Evolutionary conservation across 179 eudicot species (phyloP).

Genomic region (Actinidia arguta): DNA sequence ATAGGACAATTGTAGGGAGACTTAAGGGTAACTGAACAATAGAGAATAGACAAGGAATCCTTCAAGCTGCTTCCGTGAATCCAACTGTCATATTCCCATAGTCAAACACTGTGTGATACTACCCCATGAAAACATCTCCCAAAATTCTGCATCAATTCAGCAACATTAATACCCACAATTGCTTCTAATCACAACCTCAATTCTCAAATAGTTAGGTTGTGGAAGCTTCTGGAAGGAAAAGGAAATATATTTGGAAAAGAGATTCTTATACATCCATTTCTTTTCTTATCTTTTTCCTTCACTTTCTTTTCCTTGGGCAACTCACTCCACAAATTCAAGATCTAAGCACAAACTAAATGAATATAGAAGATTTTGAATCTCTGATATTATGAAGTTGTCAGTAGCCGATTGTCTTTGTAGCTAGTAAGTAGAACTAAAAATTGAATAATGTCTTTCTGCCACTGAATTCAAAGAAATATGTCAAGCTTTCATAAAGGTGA

Average conservation of each 20-base stretch:
- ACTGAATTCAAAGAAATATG: not conserved
- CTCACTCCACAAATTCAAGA: too few species aligned
- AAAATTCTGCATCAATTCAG: constrained; percentile 46
- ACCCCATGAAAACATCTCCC: constrained; percentile 69
- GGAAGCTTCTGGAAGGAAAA: too few species aligned
- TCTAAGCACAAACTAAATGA: too few species aligned
- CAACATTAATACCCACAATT: not conserved
- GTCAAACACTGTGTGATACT: constrained; percentile 60
- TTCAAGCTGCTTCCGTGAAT: constrained; percentile 69
- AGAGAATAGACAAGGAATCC: not conserved
- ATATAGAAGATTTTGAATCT: not conserved
- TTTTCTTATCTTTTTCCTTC: too few species aligned
- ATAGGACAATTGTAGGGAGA: not conserved
- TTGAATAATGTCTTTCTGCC: not conserved
- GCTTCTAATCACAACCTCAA: too few species aligned
- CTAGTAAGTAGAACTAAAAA: not conserved
- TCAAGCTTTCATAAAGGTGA: not conserved
- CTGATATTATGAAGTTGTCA: not conserved
- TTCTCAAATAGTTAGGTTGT: too few species aligned
- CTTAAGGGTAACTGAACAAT: not conserved
- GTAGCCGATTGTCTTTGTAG: not conserved
- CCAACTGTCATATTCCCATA: constrained; percentile 60
- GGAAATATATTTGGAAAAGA: too few species aligned
- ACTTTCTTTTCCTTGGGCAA: too few species aligned
- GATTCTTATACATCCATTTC: too few species aligned